Conservation (phyloP, 2,329 filamentous ascomycete genomes). For the Colletotrichum aenigma region DNA sequence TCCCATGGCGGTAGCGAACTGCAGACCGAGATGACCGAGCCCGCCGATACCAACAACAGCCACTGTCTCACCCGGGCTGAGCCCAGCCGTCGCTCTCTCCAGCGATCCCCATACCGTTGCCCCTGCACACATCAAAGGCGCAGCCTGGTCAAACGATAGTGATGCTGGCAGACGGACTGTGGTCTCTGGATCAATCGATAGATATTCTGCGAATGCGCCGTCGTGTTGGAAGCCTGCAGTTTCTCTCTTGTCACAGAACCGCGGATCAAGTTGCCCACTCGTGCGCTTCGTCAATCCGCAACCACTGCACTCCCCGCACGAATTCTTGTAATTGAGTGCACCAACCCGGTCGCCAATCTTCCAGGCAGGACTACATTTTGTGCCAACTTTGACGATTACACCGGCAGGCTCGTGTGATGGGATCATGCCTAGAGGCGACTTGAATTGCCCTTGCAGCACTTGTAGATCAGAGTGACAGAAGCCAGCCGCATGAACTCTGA, state of each 20-base stretch:
- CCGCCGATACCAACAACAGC: slow-evolving; percentile 39
- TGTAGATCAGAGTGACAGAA: slow-evolving; percentile 42
- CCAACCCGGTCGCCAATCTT: slow-evolving; percentile 38
- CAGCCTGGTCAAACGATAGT: slow-evolving; percentile 36
- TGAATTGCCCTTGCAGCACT: slow-evolving; percentile 35
- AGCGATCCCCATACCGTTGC: slow-evolving; percentile 38
- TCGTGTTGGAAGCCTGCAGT: slow-evolving; percentile 37
- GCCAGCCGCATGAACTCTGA: slow-evolving; percentile 36
- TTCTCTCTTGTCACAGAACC: slow-evolving; percentile 34
- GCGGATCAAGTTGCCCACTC: slow-evolving; percentile 25
- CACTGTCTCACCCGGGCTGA: slow-evolving; percentile 27
- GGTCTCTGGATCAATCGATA: slow-evolving; percentile 32
- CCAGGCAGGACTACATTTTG: slow-evolving; percentile 23
- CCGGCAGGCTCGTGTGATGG: slow-evolving; percentile 41
- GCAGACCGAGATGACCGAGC: slow-evolving; percentile 37
- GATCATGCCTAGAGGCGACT: slow-evolving; percentile 30
- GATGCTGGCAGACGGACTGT: slow-evolving; percentile 29
- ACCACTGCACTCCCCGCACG: slow-evolving; percentile 31
- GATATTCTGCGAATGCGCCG: slow-evolving; percentile 38
- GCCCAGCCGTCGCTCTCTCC: slow-evolving; percentile 29
- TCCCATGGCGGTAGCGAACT: slow-evolving; percentile 39
- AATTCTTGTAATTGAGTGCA: slow-evolving; percentile 37
- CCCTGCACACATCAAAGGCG: slow-evolving; percentile 40
- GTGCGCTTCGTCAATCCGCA: slow-evolving; percentile 25
- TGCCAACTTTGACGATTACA: slow-evolving; percentile 30